Evolutionary conservation across 768 basidiomycete genomes (phyloP), one percentile per base, ranked within the genome.

Genomic region (Mycena kentingensis): DNA sequence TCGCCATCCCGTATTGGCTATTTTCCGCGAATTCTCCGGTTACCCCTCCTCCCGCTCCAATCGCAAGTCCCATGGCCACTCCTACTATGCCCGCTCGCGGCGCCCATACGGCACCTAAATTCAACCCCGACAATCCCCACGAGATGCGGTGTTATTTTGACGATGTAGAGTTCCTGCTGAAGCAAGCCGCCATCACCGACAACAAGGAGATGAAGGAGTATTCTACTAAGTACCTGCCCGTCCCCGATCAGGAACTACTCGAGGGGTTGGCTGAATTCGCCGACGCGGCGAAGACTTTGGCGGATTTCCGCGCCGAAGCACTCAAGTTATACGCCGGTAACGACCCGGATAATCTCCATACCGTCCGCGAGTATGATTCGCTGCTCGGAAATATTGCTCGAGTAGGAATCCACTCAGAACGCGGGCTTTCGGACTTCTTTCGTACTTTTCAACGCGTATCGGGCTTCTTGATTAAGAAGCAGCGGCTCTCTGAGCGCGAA

Each of bases 271-370:
- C 49, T 1, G 55, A 60, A 32, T 64, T 46, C 26, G 21, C 15
- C 5, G 18, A 19, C 31, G 36, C 38, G 10, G 57, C 19, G 18
- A 34, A 48, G 34, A 48, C 59, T 5, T 68, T 55, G 39, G 51
- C 58, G 2, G 58, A 60, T 2, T 65, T 66, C 55, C 64, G 60
- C 28, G 26, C 57, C 3, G 61, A 57, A 1, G 57, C 67, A 1
- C 42, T 60, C 26, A 53, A 56, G 4, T 49, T 61, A 19, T 70
- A 68, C 39, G 56, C 63, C 16, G 61, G 52, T 3, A 54, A 58
- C 19, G 58, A 58, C 19, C 46, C 44, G 6, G 39, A 54, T 3
- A 35, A 43, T 5, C 49, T 58, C 6, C 67, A 56, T 45, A 49
- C 55, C 5, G 15, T 65, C 0, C 26, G 53, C 2, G 63, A 70